Percentiles rank a stretch among this genome's conserved stretches.
Evolutionary conservation across 1,284 basidiomycete species (phyloP).

Genomic region (Trichosporon ovoides): DNA sequence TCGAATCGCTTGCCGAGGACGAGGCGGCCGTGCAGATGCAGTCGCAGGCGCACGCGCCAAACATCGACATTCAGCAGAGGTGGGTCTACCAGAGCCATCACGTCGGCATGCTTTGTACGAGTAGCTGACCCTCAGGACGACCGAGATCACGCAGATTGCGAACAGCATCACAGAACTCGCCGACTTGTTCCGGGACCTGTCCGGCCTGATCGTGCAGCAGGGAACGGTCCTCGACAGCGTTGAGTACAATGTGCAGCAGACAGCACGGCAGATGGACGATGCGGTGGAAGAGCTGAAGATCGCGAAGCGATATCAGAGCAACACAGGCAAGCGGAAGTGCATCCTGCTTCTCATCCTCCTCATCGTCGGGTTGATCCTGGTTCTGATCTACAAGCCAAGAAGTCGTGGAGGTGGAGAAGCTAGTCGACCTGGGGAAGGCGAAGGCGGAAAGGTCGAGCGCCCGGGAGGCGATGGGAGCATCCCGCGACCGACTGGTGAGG

Average conservation of each 20-base stretch:
- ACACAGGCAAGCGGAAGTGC: slow-evolving; percentile 82
- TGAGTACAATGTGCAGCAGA: slow-evolving; percentile 96
- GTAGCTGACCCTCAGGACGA: slow-evolving; percentile 46
- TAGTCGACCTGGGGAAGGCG: not conserved
- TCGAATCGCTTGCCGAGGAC: slow-evolving; percentile 78
- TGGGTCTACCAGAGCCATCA: not conserved
- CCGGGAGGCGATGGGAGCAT: not conserved
- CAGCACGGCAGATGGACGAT: slow-evolving; percentile 70
- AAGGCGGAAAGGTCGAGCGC: not conserved
- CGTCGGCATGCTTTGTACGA: too few relatives aligned
- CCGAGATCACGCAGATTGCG: slow-evolving; percentile 85
- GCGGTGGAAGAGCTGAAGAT: slow-evolving; percentile 78
- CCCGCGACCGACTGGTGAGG: not conserved
- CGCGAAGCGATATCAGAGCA: slow-evolving; percentile 86
- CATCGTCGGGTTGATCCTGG: slow-evolving; percentile 67
- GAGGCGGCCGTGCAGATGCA: slow-evolving; percentile 58
- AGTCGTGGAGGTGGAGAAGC: not conserved
- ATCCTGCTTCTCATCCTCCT: slow-evolving; percentile 86
- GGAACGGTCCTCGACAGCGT: slow-evolving; percentile 93
- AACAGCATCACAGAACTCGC: slow-evolving; percentile 85
- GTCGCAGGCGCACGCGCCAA: slow-evolving; percentile 48
- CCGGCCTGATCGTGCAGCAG: slow-evolving; percentile 91
- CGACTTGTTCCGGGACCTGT: slow-evolving; percentile 93
- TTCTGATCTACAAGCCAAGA: slow-evolving; percentile 49
- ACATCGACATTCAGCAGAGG: slow-evolving; percentile 58